Evolutionary conservation across 257 asterid species (phyloP).

Genomic region (Nicotiana attenuata): DNA sequence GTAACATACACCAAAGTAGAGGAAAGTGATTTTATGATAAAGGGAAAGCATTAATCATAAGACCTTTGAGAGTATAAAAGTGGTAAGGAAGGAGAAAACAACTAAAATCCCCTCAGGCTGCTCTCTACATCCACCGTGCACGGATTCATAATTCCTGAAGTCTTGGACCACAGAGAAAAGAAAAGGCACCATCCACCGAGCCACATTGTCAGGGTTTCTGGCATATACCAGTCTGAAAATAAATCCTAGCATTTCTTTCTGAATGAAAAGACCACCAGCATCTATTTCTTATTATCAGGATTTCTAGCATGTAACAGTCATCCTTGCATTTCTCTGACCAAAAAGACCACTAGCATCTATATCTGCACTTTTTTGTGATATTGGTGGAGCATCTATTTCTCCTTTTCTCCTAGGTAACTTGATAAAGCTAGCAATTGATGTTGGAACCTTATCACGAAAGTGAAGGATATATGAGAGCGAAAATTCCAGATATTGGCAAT

Average conservation of each 20-base stretch:
- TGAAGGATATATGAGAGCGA: background rate
- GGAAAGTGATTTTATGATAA: background rate
- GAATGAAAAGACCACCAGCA: background rate
- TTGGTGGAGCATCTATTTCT: background rate
- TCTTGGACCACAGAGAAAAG: background rate
- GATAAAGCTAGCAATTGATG: background rate
- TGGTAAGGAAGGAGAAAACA: background rate
- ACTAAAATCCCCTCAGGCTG: background rate
- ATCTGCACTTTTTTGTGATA: background rate
- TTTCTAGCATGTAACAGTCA: background rate
- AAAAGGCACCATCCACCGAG: background rate
- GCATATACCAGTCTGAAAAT: background rate
- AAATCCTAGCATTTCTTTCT: background rate
- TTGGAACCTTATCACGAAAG: background rate
- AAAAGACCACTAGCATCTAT: background rate
- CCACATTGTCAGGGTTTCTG: background rate
- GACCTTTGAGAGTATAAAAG: background rate
- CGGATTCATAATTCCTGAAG: background rate
- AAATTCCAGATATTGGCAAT: background rate
- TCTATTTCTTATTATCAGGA: background rate
- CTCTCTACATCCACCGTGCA: background rate
- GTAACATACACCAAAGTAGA: background rate
- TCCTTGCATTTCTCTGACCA: background rate
- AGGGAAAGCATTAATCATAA: background rate
- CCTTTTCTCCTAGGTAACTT: background rate